phyloP scores from a whole-genome alignment of 2,329 filamentous ascomycete species.

The Alternaria sp. region DNA sequence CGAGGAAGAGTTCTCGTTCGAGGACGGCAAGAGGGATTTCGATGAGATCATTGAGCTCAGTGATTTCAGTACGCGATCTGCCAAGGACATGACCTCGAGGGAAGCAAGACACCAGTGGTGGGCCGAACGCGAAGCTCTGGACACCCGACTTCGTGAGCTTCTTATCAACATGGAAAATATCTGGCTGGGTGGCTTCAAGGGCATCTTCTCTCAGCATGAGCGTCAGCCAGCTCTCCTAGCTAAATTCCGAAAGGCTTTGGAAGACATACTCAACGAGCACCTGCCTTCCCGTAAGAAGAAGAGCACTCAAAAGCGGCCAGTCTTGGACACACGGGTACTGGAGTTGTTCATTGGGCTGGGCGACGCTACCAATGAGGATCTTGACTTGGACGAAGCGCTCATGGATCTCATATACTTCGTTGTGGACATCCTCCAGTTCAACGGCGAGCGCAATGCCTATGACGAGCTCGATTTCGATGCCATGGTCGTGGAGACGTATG shows the following conservation, averaged over 20 bases:
- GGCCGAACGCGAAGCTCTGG: slow-evolving; percentile 81
- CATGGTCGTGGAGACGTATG: slow-evolving; percentile 86
- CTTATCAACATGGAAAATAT: slow-evolving; percentile 86
- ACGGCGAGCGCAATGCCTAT: slow-evolving; percentile 94
- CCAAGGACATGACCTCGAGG: slow-evolving; percentile 73
- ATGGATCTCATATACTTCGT: slow-evolving; percentile 95
- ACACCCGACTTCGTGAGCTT: slow-evolving; percentile 76
- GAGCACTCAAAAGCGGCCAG: slow-evolving; percentile 56
- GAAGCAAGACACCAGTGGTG: slow-evolving; percentile 87
- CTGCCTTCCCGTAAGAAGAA: slow-evolving; percentile 80
- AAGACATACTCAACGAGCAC: slow-evolving; percentile 80
- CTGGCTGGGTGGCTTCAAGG: slow-evolving; percentile 94
- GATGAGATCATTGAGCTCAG: slow-evolving; percentile 80
- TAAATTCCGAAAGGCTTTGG: slow-evolving; percentile 78
- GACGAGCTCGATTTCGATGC: slow-evolving; percentile 96
- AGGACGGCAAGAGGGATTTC: slow-evolving; percentile 79
- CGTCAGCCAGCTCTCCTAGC: slow-evolving; percentile 69
- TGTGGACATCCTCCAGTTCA: slow-evolving; percentile 94
- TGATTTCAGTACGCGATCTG: slow-evolving; percentile 81
- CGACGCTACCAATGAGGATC: slow-evolving; percentile 69
- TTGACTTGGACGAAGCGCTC: slow-evolving; percentile 85
- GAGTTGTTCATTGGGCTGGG: slow-evolving; percentile 90
- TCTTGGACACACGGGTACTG: slow-evolving; percentile 71
- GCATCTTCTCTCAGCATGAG: slow-evolving; percentile 82
- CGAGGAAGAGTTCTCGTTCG: slow-evolving; percentile 81